Evolutionary conservation across 306 rosid genomes (phyloP).

Genomic region (Begonia fuchsioides): DNA sequence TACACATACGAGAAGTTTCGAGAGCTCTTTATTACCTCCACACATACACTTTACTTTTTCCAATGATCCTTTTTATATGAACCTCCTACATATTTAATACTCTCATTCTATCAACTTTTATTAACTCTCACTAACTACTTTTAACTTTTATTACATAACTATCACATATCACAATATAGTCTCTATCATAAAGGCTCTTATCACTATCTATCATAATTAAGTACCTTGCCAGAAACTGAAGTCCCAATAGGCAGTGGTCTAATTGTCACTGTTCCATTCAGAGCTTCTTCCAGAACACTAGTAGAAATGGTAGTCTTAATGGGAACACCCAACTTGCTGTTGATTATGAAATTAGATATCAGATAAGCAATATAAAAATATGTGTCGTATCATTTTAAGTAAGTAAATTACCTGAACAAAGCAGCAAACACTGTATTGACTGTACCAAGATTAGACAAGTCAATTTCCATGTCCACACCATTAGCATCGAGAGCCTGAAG

Average conservation of each 20-base stretch:
- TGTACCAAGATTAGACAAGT: constrained; percentile 96
- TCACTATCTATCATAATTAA: constrained; percentile 2
- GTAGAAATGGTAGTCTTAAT: constrained; percentile 98
- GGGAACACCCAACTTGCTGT: constrained; percentile 97
- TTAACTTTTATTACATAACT: too few species aligned
- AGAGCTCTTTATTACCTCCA: too few species aligned
- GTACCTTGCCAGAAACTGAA: constrained; percentile 97
- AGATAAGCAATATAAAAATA: constrained; percentile 15
- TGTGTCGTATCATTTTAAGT: constrained; percentile 6
- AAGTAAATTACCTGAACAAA: constrained; percentile 70
- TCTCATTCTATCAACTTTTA: too few species aligned
- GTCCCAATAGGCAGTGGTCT: constrained; percentile 97
- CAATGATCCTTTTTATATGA: too few species aligned
- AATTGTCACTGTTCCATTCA: constrained; percentile 87
- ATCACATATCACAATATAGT: too few species aligned
- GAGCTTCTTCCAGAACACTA: constrained; percentile 97
- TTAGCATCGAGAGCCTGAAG: constrained; percentile 87
- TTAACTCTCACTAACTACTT: too few species aligned
- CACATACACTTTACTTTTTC: too few species aligned
- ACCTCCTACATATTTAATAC: too few species aligned
- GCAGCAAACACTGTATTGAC: constrained; percentile 99
- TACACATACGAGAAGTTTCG: too few species aligned
- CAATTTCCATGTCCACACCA: constrained; percentile 97
- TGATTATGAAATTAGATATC: constrained; percentile 13
- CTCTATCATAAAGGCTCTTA: too few species aligned